phyloP scores from a whole-genome alignment of 164 flowering plant genomes.

The Houttuynia cordata region DNA sequence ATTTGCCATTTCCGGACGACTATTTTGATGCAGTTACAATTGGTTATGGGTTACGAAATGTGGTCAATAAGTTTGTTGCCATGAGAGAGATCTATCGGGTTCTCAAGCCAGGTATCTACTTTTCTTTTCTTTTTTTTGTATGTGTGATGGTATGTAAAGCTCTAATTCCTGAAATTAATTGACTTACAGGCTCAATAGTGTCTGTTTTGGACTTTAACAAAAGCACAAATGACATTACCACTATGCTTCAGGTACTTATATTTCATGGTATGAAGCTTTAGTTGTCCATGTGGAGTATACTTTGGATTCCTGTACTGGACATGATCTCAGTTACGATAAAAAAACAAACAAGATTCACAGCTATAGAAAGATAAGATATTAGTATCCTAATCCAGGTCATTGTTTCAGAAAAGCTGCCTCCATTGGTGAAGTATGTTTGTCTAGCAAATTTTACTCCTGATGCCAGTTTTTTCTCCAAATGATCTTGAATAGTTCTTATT shows the following conservation, averaged over 20 bases:
- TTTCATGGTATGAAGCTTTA: not conserved
- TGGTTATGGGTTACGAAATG: constrained; percentile 83
- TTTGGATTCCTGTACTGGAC: no score
- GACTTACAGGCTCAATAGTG: constrained; percentile 47
- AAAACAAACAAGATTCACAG: no score
- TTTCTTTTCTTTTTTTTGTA: not conserved
- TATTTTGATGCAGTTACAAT: constrained; percentile 78
- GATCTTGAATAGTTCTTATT: no score
- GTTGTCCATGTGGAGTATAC: no score
- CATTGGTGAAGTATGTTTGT: no score
- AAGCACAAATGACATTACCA: constrained; percentile 27
- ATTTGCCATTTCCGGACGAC: constrained; percentile 62
- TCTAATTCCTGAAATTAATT: not conserved
- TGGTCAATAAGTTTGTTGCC: constrained; percentile 52
- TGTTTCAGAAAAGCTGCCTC: no score
- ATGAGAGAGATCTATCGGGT: constrained; percentile 62
- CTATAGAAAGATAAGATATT: no score
- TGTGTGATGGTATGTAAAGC: no score
- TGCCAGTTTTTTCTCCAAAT: no score
- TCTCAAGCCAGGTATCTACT: constrained; percentile 51
- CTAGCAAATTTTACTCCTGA: no score
- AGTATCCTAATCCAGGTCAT: no score
- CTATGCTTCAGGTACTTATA: constrained; percentile 49
- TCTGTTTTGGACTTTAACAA: constrained; percentile 89
- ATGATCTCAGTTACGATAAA: no score